phyloP scores from a whole-genome alignment of 2,329 filamentous ascomycete genomes.

The Colletotrichum plurivorum region DNA sequence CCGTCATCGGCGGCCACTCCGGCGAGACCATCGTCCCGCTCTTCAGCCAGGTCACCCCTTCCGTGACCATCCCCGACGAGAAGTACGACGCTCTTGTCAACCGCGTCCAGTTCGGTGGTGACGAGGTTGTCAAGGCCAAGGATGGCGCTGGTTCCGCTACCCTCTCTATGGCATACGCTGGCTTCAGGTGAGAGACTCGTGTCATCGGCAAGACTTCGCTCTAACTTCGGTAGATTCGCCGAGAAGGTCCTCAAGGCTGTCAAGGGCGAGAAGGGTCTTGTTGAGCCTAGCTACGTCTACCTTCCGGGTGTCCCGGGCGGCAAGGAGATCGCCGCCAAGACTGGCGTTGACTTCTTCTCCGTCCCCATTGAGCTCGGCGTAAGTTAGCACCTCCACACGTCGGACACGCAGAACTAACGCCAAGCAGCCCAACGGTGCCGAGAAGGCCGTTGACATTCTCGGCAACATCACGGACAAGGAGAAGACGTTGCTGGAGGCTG shows the following conservation, averaged over 20 bases:
- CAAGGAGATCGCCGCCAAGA: constrained; percentile 86
- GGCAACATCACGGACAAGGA: constrained; percentile 85
- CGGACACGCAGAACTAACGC: constrained; percentile 42
- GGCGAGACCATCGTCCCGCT: constrained; percentile 98
- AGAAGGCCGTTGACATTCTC: constrained; percentile 88
- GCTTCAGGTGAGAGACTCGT: constrained; percentile 78
- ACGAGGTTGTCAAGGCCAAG: constrained; percentile 97
- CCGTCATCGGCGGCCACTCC: constrained; percentile 96
- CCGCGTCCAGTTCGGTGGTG: constrained; percentile 97
- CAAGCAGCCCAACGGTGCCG: constrained; percentile 81
- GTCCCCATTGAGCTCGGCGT: constrained; percentile 96
- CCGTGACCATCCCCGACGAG: constrained; percentile 85
- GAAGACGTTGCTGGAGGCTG: constrained; percentile 86
- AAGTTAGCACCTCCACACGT: constrained; percentile 60
- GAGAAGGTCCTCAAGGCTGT: constrained; percentile 92
- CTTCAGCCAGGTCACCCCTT: constrained; percentile 90
- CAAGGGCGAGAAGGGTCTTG: constrained; percentile 91
- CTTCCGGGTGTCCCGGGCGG: constrained; percentile 91
- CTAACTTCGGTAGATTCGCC: constrained; percentile 76
- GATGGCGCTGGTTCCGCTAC: constrained; percentile 92
- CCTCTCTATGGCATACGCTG: constrained; percentile 95
- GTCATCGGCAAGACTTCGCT: constrained; percentile 28
- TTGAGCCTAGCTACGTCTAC: constrained; percentile 97
- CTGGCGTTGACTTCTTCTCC: constrained; percentile 94
- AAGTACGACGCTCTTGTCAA: constrained; percentile 93